Evolutionary conservation across 768 basidiomycete genomes (phyloP).

Genomic region (Phaffia australis): DNA sequence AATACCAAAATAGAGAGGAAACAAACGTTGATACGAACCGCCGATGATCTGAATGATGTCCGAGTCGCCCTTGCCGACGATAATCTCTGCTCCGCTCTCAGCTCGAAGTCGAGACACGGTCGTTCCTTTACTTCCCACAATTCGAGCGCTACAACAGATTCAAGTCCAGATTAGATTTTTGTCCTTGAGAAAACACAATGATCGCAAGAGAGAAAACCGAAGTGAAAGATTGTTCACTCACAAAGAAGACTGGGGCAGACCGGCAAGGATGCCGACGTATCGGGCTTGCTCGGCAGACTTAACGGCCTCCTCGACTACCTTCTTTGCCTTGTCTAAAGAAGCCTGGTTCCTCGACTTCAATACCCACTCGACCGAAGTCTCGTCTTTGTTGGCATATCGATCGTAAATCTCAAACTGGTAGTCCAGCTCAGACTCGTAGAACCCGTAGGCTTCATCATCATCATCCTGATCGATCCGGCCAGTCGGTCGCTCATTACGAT

Average conservation of each 20-base stretch:
- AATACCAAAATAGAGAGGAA: not conserved
- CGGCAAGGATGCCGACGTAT: constrained; percentile 44
- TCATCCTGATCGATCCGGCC: constrained; percentile 83
- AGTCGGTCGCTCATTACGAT: constrained; percentile 13
- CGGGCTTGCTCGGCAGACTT: constrained; percentile 60
- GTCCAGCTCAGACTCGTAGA: constrained; percentile 40
- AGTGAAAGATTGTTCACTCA: constrained; percentile 2
- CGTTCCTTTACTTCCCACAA: constrained; percentile 77
- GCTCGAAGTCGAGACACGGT: constrained; percentile 77
- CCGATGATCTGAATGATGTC: constrained; percentile 69
- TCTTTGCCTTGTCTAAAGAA: constrained; percentile 63
- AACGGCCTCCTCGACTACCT: constrained; percentile 54
- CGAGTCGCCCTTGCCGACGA: constrained; percentile 67
- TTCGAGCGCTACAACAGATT: constrained; percentile 44
- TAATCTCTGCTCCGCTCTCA: constrained; percentile 86
- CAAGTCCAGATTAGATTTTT: not conserved
- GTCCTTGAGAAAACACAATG: not conserved
- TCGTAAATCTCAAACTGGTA: constrained; percentile 58
- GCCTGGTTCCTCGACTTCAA: constrained; percentile 69
- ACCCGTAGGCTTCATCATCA: constrained; percentile 37
- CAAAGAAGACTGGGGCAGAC: constrained; percentile 59
- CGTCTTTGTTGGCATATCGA: constrained; percentile 71
- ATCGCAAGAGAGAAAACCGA: not conserved
- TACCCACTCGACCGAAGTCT: constrained; percentile 75
- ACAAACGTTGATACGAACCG: constrained; percentile 46